Percentiles rank a stretch among this genome's conserved stretches.
phyloP scores from a whole-genome alignment of 345 rosid species.

The Salix purpurea region DNA sequence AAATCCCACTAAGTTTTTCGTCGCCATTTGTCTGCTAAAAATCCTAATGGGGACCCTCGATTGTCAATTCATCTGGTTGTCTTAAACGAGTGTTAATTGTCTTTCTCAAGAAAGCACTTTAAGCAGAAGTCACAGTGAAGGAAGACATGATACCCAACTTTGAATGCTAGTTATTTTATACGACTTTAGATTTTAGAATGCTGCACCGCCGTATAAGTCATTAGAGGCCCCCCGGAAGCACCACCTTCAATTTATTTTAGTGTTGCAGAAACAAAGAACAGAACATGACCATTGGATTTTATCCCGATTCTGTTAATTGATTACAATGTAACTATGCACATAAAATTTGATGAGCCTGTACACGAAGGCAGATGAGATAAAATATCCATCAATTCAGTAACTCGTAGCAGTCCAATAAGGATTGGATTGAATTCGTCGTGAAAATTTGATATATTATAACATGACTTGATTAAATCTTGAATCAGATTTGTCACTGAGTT shows the following conservation, averaged over 20 bases:
- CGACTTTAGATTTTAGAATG: background rate
- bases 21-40: background rate
- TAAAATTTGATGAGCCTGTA: background rate
- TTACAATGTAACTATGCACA: background rate
- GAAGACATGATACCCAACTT: slow-evolving; percentile 42
- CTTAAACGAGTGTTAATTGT: background rate
- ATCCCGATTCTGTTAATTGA: background rate
- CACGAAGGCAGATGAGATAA: background rate
- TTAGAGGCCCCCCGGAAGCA: background rate
- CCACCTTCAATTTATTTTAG: background rate
- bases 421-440: too few relatives aligned
- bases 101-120: slow-evolving; percentile 15
- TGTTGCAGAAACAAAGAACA: background rate
- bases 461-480: too few relatives aligned
- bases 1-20: background rate
- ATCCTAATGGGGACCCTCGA: background rate
- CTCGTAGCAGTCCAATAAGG: too few relatives aligned
- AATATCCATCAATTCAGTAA: too few relatives aligned
- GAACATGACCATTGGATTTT: background rate
- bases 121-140: slow-evolving; percentile 30
- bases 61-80: background rate
- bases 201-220: background rate
- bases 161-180: background rate
- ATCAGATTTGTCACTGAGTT: background rate
- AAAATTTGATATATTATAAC: too few relatives aligned